These are phyloP conservation scores for Zymoseptoria ardabiliae DNA, from an alignment of 2,329 filamentous ascomycete genomes.

Conservation along the genomic window DNA sequence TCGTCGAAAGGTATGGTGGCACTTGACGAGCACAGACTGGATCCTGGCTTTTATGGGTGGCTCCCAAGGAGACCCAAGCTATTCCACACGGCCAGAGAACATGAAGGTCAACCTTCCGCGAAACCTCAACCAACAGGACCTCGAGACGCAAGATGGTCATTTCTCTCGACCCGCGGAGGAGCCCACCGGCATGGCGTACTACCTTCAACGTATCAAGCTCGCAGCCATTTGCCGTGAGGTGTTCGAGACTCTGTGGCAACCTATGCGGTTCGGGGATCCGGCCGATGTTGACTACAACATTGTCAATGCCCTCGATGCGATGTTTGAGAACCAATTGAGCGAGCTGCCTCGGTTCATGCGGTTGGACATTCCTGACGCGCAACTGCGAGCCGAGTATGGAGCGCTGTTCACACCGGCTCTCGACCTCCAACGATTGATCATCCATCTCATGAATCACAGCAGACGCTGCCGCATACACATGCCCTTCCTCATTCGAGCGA, in stretches of 20 bases:
- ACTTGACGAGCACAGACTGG: conserved; percentile 24
- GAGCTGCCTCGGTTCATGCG: conserved; percentile 15
- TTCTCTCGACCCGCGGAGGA: conserved; percentile 27
- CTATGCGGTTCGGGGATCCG: conserved; percentile 15
- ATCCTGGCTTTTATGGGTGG: conserved; percentile 35
- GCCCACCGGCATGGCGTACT: conserved; percentile 41
- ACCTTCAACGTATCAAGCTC: conserved; percentile 36
- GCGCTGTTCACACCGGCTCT: conserved; percentile 1
- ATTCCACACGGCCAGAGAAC: conserved; percentile 35
- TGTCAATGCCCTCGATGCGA: conserved; percentile 15
- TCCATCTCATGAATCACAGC: conserved; percentile 17
- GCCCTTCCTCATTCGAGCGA: conserved; percentile 22
- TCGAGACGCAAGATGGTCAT: conserved; percentile 20
- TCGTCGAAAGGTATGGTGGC: conserved; percentile 25
- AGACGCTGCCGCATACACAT: conserved; percentile 24
- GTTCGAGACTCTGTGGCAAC: conserved; percentile 29
- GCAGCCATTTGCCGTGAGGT: conserved; percentile 35
- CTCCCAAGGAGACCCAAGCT: conserved; percentile 37
- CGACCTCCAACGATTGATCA: conserved; percentile 10
- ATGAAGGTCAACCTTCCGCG: conserved; percentile 36
- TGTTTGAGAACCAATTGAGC: conserved; percentile 13
- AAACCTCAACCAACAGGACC: conserved; percentile 37
- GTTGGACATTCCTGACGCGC: conserved; percentile 6
- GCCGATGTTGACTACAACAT: conserved; percentile 12
- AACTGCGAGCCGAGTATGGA: conserved; percentile 9